phyloP scores from a whole-genome alignment of 2,329 filamentous ascomycete species.

The Cladophialophora psammophila region DNA sequence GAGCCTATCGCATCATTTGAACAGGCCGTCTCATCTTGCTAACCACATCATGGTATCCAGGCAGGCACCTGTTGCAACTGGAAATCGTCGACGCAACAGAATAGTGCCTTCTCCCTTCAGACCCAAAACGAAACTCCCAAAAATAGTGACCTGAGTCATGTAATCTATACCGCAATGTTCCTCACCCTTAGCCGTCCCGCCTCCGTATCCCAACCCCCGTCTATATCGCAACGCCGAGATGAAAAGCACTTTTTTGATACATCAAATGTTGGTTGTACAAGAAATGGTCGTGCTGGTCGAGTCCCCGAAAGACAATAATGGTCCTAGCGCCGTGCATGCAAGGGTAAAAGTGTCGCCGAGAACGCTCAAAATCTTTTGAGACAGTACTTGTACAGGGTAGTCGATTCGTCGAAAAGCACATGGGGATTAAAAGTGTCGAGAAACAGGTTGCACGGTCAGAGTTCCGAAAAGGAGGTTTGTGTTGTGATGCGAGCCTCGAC shows the following conservation, averaged over 20 bases:
- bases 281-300: conserved; percentile 36
- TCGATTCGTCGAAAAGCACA: conserved; percentile 40
- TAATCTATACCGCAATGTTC: conserved; percentile 36
- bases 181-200: conserved; percentile 19
- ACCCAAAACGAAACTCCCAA: conserved; percentile 30
- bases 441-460: conserved; percentile 26
- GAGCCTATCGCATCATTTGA: conserved; percentile 14
- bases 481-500: conserved; percentile 4
- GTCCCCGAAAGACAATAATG: conserved; percentile 23
- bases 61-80: conserved; percentile 25
- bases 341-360: conserved; percentile 34
- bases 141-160: conserved; percentile 41
- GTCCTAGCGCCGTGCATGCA: conserved; percentile 37
- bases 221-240: conserved; percentile 37
- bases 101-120: conserved; percentile 18
- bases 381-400: conserved; percentile 43
- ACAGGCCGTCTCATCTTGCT: conserved; percentile 22
- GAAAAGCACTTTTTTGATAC: conserved; percentile 36
- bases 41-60: conserved; percentile 22
- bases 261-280: conserved; percentile 39
- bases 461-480: background rate
- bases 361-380: conserved; percentile 38
- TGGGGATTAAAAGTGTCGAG: conserved; percentile 34
- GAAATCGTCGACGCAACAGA: conserved; percentile 19
- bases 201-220: conserved; percentile 26